Conservation (phyloP, 73 alveolate species). For the Uronychia binucleata region DNA sequence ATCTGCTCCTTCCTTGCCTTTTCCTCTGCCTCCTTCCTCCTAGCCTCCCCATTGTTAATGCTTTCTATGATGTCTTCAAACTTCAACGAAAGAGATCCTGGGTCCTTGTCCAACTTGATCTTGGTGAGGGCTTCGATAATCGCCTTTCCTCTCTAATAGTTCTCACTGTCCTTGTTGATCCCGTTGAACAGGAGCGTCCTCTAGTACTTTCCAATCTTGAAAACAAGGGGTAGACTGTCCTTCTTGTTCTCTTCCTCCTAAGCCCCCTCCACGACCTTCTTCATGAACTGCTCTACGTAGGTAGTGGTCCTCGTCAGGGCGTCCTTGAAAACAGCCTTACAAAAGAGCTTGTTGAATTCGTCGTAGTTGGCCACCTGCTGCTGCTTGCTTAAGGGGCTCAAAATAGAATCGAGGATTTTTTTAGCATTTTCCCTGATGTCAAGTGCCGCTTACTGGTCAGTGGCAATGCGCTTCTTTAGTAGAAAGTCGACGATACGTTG, state of each 20-base stretch:
- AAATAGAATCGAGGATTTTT: background rate
- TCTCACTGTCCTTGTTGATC: background rate
- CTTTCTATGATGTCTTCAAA: background rate
- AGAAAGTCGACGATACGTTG: constrained; percentile 22
- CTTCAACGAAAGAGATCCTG: background rate
- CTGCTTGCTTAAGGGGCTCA: background rate
- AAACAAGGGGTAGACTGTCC: background rate
- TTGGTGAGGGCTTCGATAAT: constrained; percentile 22
- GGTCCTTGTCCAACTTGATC: constrained; percentile 9
- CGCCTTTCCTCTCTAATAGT: background rate
- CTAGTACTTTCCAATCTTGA: background rate
- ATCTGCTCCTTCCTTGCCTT: background rate
- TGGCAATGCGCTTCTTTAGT: constrained; percentile 47
- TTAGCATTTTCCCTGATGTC: background rate
- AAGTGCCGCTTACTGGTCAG: constrained; percentile 8
- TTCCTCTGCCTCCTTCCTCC: background rate
- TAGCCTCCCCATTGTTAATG: background rate
- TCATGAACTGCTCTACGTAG: background rate
- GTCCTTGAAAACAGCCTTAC: constrained; percentile 61
- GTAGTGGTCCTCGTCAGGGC: constrained; percentile 36
- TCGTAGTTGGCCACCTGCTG: constrained; percentile 20
- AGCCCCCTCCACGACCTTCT: background rate
- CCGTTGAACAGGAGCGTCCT: background rate
- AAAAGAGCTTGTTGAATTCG: constrained; percentile 60
- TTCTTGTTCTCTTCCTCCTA: background rate